Base-by-base conservation (phyloP, 2,329 filamentous ascomycete genomes). In the Neofusicoccum cordaticola region DNA sequence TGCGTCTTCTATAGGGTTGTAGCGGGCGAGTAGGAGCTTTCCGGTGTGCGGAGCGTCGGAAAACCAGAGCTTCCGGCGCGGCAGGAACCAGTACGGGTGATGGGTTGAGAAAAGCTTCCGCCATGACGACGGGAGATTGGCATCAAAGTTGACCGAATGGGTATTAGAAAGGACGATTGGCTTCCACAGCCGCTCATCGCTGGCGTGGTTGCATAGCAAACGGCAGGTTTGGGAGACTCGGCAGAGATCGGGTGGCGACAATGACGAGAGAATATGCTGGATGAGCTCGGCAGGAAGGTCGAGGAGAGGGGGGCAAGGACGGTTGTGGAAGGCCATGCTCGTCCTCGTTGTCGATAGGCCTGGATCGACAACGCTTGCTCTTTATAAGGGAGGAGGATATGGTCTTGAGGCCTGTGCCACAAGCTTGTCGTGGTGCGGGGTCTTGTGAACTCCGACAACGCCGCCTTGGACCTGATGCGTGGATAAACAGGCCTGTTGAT, bases 11-110 rank as follows among this genome's bases (percentile, higher is more conserved):
- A 85, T 79, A 51, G 87, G 85, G 73, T 97, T 88, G 72, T 93
- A 97, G 12, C 90, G 87, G n/a, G 85, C 84, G 44, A 97, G 72
- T 31, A 96, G 83, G 47, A 97, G 77, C 73, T 90, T 90, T 0
- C 93, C 93, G 1, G 85, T 88, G 53, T 92, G 83, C 35, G 88
- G 84, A 2, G 82, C 84, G 75, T 97, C 92, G 66, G 87, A 86
- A 72, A 97, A 94, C 93, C 93, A 97, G 68, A 97, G 81, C 76
- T 91, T 93, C 73, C 91, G 83, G 60, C 85, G 87, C 0, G 91
- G 83, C 1, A 97, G 81, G 71, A 96, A 97, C 93, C 93, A 97
- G 70, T 89, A 87, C 0, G 90, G 89, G 68, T 95, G 85, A 73
- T 95, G 90, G 19, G 88, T 83, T 47, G 84, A 80, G 74, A 90